Conservation (phyloP, 495 filamentous ascomycete genomes). For the Penicillium alfredii region DNA sequence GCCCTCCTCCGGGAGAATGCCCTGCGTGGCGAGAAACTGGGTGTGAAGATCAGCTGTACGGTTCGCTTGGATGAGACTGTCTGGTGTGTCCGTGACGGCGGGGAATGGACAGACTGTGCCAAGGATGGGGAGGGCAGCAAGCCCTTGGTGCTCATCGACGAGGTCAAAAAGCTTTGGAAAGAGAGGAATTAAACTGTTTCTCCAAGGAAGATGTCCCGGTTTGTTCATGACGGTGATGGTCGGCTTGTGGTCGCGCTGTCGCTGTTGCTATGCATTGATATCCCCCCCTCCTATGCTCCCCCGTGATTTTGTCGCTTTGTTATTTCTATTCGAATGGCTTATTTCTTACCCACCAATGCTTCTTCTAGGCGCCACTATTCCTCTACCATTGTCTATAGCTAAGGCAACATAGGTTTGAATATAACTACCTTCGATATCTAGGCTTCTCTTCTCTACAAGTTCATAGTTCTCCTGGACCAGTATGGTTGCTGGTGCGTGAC, state of each 20-base stretch:
- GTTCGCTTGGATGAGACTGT: conserved; percentile 69
- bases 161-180: conserved; percentile 51
- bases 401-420: too few species aligned
- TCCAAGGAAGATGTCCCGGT: background rate
- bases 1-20: conserved; percentile 72
- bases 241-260: background rate
- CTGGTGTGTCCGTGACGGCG: conserved; percentile 79
- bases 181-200: conserved; percentile 23
- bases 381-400: too few species aligned
- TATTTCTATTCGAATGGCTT: too few species aligned
- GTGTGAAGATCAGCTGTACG: conserved; percentile 81
- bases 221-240: background rate
- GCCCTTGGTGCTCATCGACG: conserved; percentile 66
- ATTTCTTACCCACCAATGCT: too few species aligned
- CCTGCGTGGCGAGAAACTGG: conserved; percentile 56
- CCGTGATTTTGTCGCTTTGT: too few species aligned
- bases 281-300: too few species aligned
- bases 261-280: too few species aligned
- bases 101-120: conserved; percentile 74
- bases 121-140: conserved; percentile 48
- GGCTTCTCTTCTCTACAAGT: too few species aligned
- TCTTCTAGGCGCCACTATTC: too few species aligned
- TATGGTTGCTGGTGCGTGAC: too few species aligned
- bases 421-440: too few species aligned
- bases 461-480: too few species aligned